Evolutionary conservation across 202 grass and related monocot genomes (phyloP).

Genomic region (Carex sylvatica): DNA sequence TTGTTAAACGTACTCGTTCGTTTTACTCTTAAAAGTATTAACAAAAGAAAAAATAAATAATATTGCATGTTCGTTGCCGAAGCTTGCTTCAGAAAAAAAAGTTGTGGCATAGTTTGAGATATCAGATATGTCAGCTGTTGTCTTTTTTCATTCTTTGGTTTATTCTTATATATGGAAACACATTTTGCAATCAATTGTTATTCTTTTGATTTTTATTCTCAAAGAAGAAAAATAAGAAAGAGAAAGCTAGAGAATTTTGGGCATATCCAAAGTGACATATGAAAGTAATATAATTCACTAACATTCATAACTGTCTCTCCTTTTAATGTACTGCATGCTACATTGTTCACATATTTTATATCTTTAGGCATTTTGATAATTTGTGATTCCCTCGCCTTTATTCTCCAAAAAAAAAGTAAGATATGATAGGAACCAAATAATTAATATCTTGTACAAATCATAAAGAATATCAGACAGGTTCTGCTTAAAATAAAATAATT

Average conservation of each 20-base stretch:
- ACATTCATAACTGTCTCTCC: background rate
- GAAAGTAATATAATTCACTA: background rate
- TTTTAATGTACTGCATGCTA: background rate
- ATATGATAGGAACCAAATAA: background rate
- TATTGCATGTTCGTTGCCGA: too few species aligned
- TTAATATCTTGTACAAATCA: background rate
- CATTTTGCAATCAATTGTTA: background rate
- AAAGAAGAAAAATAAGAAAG: background rate
- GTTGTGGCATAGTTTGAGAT: too few species aligned
- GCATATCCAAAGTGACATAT: background rate
- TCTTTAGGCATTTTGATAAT: background rate
- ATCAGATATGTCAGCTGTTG: too few species aligned
- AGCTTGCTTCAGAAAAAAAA: too few species aligned
- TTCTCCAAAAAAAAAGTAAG: conserved; percentile 15
- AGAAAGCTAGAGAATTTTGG: background rate
- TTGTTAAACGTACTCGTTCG: too few species aligned
- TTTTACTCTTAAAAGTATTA: too few species aligned
- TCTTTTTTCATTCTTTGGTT: background rate
- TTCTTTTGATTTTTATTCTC: background rate
- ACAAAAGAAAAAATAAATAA: too few species aligned
- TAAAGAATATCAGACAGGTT: background rate
- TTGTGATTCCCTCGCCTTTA: conserved; percentile 26
- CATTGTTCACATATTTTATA: conserved; percentile 20
- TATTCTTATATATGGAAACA: background rate
- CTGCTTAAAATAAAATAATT: background rate